Conservation (phyloP, 805 yeast species). For the Kodamaea hsintzibuensis region DNA sequence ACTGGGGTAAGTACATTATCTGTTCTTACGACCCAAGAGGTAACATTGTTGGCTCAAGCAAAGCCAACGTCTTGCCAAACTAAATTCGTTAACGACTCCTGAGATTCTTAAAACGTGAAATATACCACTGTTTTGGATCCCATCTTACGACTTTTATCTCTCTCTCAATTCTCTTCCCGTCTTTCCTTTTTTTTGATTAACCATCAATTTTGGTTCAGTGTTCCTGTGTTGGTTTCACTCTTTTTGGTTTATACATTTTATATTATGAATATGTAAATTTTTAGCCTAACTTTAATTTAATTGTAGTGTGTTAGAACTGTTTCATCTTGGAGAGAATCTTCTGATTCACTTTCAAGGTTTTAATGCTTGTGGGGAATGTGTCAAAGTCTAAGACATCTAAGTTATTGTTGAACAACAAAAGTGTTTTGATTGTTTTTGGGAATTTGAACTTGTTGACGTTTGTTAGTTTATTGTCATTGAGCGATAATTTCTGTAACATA, state of each 20-base stretch:
- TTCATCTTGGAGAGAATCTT: not conserved
- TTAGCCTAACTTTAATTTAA: not conserved
- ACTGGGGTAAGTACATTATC: conserved; percentile 59
- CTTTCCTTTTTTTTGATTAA: not conserved
- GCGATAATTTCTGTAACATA: conserved; percentile 5
- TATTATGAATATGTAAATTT: not conserved
- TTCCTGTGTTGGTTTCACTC: not conserved
- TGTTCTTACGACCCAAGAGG: conserved; percentile 80
- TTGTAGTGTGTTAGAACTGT: not conserved
- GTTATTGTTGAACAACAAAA: conserved; percentile 11
- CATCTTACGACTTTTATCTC: not conserved
- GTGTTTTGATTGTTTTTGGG: conserved; percentile 6
- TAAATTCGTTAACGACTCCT: conserved; percentile 6
- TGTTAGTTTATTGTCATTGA: conserved; percentile 12
- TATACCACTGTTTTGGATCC: conserved; percentile 6
- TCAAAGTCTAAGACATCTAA: conserved; percentile 7
- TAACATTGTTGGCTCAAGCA: conserved; percentile 52
- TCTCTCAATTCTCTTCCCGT: not conserved
- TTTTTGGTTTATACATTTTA: not conserved
- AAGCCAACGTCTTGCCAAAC: conserved; percentile 14
- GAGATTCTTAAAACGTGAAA: conserved; percentile 2
- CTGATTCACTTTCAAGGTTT: not conserved
- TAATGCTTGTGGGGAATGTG: not conserved
- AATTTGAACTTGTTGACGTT: conserved; percentile 8
- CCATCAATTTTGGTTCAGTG: not conserved